Evolutionary conservation across 1,284 basidiomycete genomes (phyloP).

Genomic region (Pseudozyma sp.): DNA sequence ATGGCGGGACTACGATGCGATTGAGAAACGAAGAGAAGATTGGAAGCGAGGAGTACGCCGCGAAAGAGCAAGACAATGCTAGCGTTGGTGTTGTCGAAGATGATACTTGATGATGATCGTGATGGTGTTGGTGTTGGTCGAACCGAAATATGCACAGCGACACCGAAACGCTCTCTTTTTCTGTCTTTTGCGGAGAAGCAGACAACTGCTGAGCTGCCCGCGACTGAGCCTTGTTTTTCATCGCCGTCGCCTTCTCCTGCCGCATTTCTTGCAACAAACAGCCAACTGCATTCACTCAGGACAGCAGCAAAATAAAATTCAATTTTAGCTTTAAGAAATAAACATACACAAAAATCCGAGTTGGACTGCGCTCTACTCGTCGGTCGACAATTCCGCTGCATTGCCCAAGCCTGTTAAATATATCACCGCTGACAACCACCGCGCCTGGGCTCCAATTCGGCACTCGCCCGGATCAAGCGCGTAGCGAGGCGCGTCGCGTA

Average conservation of each 20-base stretch:
- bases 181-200: slow-evolving; percentile 6
- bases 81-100: neutral
- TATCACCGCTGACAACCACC: no score
- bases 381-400: no score
- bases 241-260: slow-evolving; percentile 7
- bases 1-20: neutral
- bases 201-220: neutral
- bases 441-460: no score
- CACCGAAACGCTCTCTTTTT: neutral
- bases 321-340: neutral
- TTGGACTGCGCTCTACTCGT: slow-evolving; percentile 7
- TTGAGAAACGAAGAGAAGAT: neutral
- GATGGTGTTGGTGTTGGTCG: slow-evolving; percentile 5
- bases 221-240: slow-evolving; percentile 3
- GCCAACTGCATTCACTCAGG: slow-evolving; percentile 4
- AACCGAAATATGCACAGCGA: neutral
- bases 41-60: neutral
- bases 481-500: slow-evolving; percentile 21
- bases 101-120: neutral
- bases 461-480: slow-evolving; percentile 18
- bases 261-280: neutral
- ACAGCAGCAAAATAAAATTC: neutral
- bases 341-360: neutral
- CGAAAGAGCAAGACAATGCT: neutral
- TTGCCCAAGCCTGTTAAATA: neutral